Evolutionary conservation across 1,139 yeast species (phyloP).

Genomic region (Taphrina betulina): DNA sequence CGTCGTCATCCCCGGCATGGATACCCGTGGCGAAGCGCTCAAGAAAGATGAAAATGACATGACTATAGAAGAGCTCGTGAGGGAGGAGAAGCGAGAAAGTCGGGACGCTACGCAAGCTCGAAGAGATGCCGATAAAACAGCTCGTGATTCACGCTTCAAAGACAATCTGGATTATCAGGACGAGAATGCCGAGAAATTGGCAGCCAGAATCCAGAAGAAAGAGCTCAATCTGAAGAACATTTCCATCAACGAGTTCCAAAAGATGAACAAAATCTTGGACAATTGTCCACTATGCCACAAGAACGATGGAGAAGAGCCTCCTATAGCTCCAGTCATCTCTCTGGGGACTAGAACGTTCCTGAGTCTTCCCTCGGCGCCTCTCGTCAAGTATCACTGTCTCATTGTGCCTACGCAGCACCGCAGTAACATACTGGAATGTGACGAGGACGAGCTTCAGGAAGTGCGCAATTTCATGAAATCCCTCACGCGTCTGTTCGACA

Average conservation of each 20-base stretch:
- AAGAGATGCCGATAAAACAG: slow-evolving; percentile 44
- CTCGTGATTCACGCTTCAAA: slow-evolving; percentile 46
- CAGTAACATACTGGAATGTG: slow-evolving; percentile 48
- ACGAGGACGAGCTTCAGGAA: slow-evolving; percentile 51
- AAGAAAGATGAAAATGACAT: slow-evolving; percentile 41
- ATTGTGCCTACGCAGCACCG: slow-evolving; percentile 51
- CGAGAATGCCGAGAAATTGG: slow-evolving; percentile 48
- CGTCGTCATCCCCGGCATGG: slow-evolving; percentile 36
- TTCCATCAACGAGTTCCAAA: slow-evolving; percentile 40
- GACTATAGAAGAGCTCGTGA: slow-evolving; percentile 48
- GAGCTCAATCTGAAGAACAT: slow-evolving; percentile 42
- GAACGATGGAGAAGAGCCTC: slow-evolving; percentile 41
- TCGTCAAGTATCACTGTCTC: slow-evolving; percentile 44
- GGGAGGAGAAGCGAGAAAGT: slow-evolving; percentile 45
- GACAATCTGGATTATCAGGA: slow-evolving; percentile 48
- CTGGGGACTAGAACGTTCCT: slow-evolving; percentile 43
- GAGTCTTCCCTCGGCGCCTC: slow-evolving; percentile 46
- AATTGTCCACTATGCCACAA: slow-evolving; percentile 48
- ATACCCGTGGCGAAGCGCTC: slow-evolving; percentile 35
- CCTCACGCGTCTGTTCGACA: slow-evolving; percentile 47
- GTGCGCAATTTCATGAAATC: slow-evolving; percentile 50
- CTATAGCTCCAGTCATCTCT: slow-evolving; percentile 42
- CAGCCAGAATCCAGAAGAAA: slow-evolving; percentile 41
- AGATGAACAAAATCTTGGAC: slow-evolving; percentile 44
- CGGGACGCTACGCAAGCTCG: slow-evolving; percentile 41